Evolutionary conservation across 2,329 filamentous ascomycete genomes (phyloP).

Genomic region (Colletotrichum gloeosporioides): DNA sequence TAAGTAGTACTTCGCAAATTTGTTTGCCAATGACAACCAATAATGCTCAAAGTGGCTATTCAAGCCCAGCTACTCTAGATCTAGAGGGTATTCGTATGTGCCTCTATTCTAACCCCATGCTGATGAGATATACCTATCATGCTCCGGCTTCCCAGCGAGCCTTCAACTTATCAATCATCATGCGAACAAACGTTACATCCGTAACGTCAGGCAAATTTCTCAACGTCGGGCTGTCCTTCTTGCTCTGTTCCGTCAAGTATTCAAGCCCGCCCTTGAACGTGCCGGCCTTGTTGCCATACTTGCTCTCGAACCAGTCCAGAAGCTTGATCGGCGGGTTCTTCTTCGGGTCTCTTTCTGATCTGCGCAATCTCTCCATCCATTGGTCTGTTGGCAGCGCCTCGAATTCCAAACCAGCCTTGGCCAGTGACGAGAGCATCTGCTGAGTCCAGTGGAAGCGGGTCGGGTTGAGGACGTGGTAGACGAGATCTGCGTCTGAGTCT

Average conservation of each 20-base stretch:
- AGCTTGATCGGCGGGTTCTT: slow-evolving; percentile 63
- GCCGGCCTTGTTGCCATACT: not conserved
- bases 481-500: slow-evolving; percentile 24
- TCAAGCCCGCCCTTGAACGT: not conserved
- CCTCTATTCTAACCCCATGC: not conserved
- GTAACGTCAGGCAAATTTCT: not conserved
- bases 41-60: not conserved
- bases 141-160: not conserved
- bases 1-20: no score
- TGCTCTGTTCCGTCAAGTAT: not conserved
- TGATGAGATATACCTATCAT: not conserved
- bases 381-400: slow-evolving; percentile 33
- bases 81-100: not conserved
- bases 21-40: no score
- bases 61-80: not conserved
- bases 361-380: slow-evolving; percentile 25
- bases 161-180: not conserved
- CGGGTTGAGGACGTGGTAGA: slow-evolving; percentile 59
- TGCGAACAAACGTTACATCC: not conserved
- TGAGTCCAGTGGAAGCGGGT: slow-evolving; percentile 52
- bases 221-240: not conserved
- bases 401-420: slow-evolving; percentile 46
- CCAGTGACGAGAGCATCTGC: slow-evolving; percentile 56
- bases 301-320: slow-evolving; percentile 50
- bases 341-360: slow-evolving; percentile 46